Percentiles rank a stretch among this genome's conserved stretches.
phyloP scores from a whole-genome alignment of 176 grass and related monocot species.

The Aegilops umbellulata region DNA sequence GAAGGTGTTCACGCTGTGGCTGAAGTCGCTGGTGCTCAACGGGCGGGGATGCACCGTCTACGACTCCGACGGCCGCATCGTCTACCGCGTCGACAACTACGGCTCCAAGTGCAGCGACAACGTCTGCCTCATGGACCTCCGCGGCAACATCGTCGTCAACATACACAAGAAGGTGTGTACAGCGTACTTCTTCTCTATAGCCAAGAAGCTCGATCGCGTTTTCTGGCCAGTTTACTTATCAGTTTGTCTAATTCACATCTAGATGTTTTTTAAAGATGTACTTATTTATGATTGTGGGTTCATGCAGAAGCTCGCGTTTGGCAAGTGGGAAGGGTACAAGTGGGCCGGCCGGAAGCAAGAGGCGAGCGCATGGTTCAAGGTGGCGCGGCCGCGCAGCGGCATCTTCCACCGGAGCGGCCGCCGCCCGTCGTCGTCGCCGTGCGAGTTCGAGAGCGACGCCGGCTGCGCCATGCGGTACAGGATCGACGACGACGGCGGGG shows the following conservation, averaged over 20 bases:
- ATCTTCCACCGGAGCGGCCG: constrained; percentile 24
- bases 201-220: too few species aligned
- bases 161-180: constrained; percentile 47
- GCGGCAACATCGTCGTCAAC: constrained; percentile 46
- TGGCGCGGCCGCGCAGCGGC: constrained; percentile 30
- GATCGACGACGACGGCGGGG: constrained; percentile 28
- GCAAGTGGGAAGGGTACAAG: constrained; percentile 57
- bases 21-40: constrained; percentile 69
- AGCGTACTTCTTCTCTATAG: too few species aligned
- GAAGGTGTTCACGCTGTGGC: constrained; percentile 66
- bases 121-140: constrained; percentile 64
- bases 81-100: constrained; percentile 79
- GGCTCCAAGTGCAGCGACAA: constrained; percentile 36
- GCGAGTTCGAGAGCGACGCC: constrained; percentile 29
- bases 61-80: constrained; percentile 57
- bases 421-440: constrained; percentile 24
- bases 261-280: too few species aligned
- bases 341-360: constrained; percentile 19
- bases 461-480: constrained; percentile 32
- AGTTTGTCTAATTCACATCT: too few species aligned
- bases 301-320: constrained; percentile 48
- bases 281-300: not conserved
- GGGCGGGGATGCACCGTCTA: constrained; percentile 64
- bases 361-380: constrained; percentile 48
- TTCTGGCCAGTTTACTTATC: too few species aligned